Conservation (phyloP, 768 basidiomycete species). For the Serpula lacrymans region DNA sequence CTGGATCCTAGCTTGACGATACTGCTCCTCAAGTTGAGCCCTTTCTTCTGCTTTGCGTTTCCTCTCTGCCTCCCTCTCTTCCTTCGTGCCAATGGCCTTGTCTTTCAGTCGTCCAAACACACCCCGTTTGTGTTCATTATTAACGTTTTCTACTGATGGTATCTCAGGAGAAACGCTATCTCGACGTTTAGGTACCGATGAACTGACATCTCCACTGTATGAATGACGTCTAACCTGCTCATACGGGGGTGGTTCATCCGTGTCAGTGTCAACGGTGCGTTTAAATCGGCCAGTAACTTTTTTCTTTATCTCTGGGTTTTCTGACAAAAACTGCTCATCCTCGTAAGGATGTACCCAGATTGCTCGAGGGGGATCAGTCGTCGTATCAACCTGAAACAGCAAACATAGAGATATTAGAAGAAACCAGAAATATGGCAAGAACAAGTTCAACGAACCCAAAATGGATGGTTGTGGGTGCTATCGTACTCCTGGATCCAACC, state of each 20-base stretch:
- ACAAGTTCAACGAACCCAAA: constrained; percentile 43
- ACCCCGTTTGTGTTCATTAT: constrained; percentile 39
- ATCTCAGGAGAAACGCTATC: background rate
- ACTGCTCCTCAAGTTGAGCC: constrained; percentile 17
- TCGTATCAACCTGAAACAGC: constrained; percentile 60
- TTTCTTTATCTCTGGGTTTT: constrained; percentile 47
- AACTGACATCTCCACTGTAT: constrained; percentile 12
- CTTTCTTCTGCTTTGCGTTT: constrained; percentile 29
- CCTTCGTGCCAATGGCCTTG: constrained; percentile 59
- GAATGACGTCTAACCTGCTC: constrained; percentile 27
- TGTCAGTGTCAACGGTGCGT: too few species aligned
- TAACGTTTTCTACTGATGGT: background rate
- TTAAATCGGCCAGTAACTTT: constrained; percentile 20
- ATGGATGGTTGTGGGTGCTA: constrained; percentile 36
- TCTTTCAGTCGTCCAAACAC: constrained; percentile 63
- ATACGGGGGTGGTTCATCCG: constrained; percentile 27
- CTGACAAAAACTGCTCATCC: constrained; percentile 57
- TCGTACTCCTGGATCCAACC: constrained; percentile 58
- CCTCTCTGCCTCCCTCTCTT: constrained; percentile 51
- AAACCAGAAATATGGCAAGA: background rate
- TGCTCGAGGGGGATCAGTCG: constrained; percentile 55
- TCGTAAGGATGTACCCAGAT: constrained; percentile 76
- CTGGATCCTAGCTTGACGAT: constrained; percentile 15
- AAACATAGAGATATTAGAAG: background rate
- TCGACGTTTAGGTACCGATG: background rate